These are phyloP conservation scores for Lactifluus volemus DNA, from an alignment of 768 basidiomycete genomes.

Conservation along the genomic window DNA sequence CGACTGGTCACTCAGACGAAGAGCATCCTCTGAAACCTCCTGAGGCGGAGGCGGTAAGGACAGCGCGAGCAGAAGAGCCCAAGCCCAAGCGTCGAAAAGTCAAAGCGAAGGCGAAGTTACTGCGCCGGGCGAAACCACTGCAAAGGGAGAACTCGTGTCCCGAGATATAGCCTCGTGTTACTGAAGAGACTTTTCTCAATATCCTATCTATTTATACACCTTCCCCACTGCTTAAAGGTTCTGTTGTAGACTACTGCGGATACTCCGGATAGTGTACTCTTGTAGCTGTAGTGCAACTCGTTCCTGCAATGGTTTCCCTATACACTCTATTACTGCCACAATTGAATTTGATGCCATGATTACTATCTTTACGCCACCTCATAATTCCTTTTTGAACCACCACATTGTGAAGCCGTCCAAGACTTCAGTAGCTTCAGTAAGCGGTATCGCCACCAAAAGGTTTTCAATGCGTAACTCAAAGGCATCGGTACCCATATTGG, in stretches of 20 bases:
- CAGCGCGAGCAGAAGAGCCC: not conserved
- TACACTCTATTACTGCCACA: not conserved
- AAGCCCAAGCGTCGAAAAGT: constrained; percentile 3
- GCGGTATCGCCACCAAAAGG: not conserved
- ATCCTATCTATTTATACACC: not conserved
- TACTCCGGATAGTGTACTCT: not conserved
- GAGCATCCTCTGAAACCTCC: not conserved
- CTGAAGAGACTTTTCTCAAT: not conserved
- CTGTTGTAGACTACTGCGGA: not conserved
- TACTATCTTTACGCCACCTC: not conserved
- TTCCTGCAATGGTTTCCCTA: not conserved
- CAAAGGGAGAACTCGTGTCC: constrained; percentile 3
- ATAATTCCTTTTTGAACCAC: not conserved
- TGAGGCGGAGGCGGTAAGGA: not conserved
- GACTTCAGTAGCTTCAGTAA: no score
- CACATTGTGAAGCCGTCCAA: no score
- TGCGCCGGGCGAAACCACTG: constrained; percentile 1
- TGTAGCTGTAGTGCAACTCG: not conserved
- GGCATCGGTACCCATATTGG: not conserved
- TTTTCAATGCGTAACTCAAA: not conserved
- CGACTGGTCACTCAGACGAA: not conserved
- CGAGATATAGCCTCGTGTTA: not conserved
- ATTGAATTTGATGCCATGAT: not conserved
- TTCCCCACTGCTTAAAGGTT: not conserved
- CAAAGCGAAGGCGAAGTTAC: not conserved